Evolutionary conservation across 208 protist species (phyloP).

Genomic region (Leptomonas seymouri): DNA sequence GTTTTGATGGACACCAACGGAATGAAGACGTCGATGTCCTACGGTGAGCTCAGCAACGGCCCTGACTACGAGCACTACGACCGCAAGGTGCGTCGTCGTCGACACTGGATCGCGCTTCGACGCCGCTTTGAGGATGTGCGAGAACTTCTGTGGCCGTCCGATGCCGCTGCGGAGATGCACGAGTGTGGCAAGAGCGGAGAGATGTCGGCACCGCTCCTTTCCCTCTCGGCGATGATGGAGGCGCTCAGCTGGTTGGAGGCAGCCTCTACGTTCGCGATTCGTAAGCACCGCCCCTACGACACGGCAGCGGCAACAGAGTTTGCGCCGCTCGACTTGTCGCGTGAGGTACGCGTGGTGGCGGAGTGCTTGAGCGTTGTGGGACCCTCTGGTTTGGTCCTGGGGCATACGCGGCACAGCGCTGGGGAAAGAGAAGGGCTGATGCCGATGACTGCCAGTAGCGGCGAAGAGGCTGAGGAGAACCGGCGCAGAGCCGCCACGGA

Average conservation of each 20-base stretch:
- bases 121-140: constrained; percentile 76
- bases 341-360: constrained; percentile 67
- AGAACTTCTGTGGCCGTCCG: constrained; percentile 75
- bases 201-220: constrained; percentile 26
- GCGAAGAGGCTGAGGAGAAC: neutral
- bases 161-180: constrained; percentile 7
- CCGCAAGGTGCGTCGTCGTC: constrained; percentile 64
- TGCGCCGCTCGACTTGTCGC: constrained; percentile 52
- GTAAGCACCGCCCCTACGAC: constrained; percentile 69
- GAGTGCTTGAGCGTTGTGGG: constrained; percentile 15
- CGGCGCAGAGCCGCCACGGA: constrained; percentile 24
- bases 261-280: constrained; percentile 81
- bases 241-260: constrained; percentile 79
- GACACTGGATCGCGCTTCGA: constrained; percentile 80
- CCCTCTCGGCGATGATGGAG: constrained; percentile 66
- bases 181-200: neutral
- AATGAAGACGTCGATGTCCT: constrained; percentile 74
- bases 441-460: neutral
- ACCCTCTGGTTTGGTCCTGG: neutral
- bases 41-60: constrained; percentile 78
- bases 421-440: neutral
- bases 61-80: constrained; percentile 90
- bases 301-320: constrained; percentile 47
- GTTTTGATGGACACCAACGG: constrained; percentile 86
- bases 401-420: neutral